Percentiles rank a stretch among this genome's conserved stretches.
These are phyloP conservation scores for Salix exigua DNA, from an alignment of 345 rosid genomes.

Conservation along the genomic window DNA sequence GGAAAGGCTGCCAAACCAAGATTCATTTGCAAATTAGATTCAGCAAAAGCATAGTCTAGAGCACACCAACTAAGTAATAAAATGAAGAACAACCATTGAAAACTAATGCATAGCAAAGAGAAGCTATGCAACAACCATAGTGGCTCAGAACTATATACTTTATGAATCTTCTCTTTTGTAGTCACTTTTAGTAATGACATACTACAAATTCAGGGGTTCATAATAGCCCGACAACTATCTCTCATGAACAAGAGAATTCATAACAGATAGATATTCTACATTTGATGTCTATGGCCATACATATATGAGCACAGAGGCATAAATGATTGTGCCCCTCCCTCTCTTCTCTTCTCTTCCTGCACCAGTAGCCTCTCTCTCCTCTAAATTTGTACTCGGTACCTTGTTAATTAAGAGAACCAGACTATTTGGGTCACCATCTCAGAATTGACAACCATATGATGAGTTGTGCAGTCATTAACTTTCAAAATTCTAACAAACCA, in stretches of 20 bases:
- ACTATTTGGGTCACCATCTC: not conserved
- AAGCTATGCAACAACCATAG: not conserved
- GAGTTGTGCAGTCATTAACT: not conserved
- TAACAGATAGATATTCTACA: not conserved
- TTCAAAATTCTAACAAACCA: not conserved
- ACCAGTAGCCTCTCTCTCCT: not conserved
- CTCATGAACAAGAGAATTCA: not conserved
- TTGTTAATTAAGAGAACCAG: no score
- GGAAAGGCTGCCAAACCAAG: constrained; percentile 4
- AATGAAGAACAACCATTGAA: not conserved
- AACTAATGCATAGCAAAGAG: not conserved
- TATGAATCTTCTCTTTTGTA: not conserved
- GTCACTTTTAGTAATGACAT: not conserved
- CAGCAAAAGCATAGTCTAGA: not conserved
- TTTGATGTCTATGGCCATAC: not conserved
- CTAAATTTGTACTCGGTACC: no score
- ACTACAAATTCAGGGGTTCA: not conserved
- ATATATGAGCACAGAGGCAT: not conserved
- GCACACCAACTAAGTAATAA: not conserved
- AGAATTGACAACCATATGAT: not conserved
- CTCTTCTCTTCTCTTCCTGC: not conserved
- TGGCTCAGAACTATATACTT: not conserved
- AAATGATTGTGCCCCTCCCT: not conserved
- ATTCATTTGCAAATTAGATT: constrained; percentile 3
- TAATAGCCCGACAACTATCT: not conserved